Conservation (phyloP, 2,329 filamentous ascomycete genomes). For the Pyrenophora graminea region DNA sequence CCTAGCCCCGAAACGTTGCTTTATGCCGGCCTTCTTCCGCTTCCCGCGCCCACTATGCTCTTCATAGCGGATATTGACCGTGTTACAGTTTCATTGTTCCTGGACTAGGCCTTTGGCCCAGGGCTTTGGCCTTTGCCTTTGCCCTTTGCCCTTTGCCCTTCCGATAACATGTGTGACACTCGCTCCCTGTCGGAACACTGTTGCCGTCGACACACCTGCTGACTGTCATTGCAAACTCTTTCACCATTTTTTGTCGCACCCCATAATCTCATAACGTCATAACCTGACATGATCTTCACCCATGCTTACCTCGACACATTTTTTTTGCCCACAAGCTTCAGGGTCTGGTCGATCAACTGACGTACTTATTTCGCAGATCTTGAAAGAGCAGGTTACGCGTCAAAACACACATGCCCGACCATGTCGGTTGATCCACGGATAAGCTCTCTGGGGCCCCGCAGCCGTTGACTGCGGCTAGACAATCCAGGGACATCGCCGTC, state of each 20-base stretch:
- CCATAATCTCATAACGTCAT: not conserved
- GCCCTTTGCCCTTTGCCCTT: not conserved
- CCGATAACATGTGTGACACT: slow-evolving; percentile 6
- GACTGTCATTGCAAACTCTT: not conserved
- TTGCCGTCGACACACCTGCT: not conserved
- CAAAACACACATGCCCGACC: slow-evolving; percentile 11
- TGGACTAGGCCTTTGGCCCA: not conserved
- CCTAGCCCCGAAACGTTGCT: slow-evolving; percentile 4
- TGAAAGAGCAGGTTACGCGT: slow-evolving; percentile 19
- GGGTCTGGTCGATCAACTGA: slow-evolving; percentile 15
- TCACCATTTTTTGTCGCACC: not conserved
- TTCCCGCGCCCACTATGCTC: slow-evolving; percentile 2
- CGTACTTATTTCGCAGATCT: slow-evolving; percentile 9
- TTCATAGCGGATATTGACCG: slow-evolving; percentile 2
- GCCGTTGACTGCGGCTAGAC: slow-evolving; percentile 16
- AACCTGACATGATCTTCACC: slow-evolving; percentile 2
- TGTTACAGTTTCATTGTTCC: slow-evolving; percentile 12
- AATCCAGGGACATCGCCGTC: slow-evolving; percentile 17
- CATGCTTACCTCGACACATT: not conserved
- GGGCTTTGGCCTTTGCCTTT: no score
- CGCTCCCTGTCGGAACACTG: slow-evolving; percentile 13
- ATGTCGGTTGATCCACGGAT: slow-evolving; percentile 19
- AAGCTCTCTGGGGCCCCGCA: slow-evolving; percentile 36
- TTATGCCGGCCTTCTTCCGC: slow-evolving; percentile 15
- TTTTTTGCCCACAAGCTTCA: slow-evolving; percentile 1